A percentile compares a stretch with the other conserved stretches of the same genome.
phyloP scores from a whole-genome alignment of 2,329 filamentous ascomycete species.

The Claviceps capensis region DNA sequence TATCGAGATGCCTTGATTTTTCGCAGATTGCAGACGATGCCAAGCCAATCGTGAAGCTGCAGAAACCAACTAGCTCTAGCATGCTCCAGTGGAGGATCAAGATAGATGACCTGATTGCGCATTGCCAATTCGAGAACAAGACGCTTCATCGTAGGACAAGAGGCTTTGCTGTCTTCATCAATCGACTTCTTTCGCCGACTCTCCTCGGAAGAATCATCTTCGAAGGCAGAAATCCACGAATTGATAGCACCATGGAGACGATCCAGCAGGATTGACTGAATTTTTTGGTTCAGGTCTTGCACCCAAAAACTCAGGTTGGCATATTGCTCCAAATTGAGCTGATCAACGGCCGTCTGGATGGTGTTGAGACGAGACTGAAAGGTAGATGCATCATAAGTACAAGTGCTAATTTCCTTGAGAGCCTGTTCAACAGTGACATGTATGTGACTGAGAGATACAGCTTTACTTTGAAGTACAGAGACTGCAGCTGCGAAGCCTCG shows the following conservation, averaged over 20 bases:
- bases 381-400: conserved; percentile 64
- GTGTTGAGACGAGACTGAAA: conserved; percentile 72
- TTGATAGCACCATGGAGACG: conserved; percentile 75
- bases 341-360: conserved; percentile 87
- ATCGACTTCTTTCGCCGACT: conserved; percentile 37
- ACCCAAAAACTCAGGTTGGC: conserved; percentile 91
- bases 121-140: conserved; percentile 89
- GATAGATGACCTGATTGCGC: conserved; percentile 93
- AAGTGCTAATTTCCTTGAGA: conserved; percentile 68
- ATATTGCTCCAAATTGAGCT: conserved; percentile 91
- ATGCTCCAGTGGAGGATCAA: conserved; percentile 85
- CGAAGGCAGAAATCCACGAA: conserved; percentile 78
- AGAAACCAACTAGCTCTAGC: conserved; percentile 87
- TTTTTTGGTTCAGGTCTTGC: conserved; percentile 67
- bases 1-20: conserved; percentile 94
- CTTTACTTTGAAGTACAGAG: conserved; percentile 79
- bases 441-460: conserved; percentile 62
- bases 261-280: conserved; percentile 66
- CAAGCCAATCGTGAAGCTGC: conserved; percentile 87
- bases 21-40: conserved; percentile 78
- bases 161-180: conserved; percentile 31
- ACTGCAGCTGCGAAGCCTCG: conserved; percentile 83
- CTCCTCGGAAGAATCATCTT: conserved; percentile 42
- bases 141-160: conserved; percentile 52
- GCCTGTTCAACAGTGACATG: conserved; percentile 72